Evolutionary conservation across 1,284 basidiomycete genomes (phyloP).

Genomic region (Ganoderma resinaceum): DNA sequence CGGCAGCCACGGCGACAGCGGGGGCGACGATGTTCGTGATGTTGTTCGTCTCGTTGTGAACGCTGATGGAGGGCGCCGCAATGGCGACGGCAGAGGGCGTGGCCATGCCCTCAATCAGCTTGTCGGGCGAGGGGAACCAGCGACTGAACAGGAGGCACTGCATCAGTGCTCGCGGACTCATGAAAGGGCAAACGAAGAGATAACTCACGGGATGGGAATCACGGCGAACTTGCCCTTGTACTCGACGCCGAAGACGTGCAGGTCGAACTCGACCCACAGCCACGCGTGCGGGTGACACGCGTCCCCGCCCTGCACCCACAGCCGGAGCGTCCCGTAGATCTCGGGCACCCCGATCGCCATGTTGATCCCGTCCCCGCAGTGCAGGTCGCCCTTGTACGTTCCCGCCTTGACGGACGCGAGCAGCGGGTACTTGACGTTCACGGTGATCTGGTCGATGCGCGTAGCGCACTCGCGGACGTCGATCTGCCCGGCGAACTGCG

Average conservation of each 20-base stretch:
- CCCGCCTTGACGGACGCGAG: background rate
- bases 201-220: background rate
- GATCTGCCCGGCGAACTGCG: background rate
- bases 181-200: no score
- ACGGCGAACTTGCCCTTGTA: conserved; percentile 1
- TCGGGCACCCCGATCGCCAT: background rate
- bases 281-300: background rate
- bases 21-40: background rate
- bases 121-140: background rate
- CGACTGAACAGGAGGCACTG: background rate
- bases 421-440: background rate
- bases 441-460: background rate
- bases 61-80: background rate
- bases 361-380: background rate
- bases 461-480: background rate
- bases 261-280: background rate
- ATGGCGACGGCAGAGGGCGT: background rate
- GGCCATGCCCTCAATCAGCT: background rate
- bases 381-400: background rate
- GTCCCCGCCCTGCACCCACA: background rate
- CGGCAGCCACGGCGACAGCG: background rate
- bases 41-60: conserved; percentile 4
- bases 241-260: background rate
- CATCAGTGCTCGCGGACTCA: background rate
- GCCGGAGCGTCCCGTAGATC: background rate